These are phyloP conservation scores for Salix arbutifolia DNA, from an alignment of 345 rosid genomes.

Conservation along the genomic window DNA sequence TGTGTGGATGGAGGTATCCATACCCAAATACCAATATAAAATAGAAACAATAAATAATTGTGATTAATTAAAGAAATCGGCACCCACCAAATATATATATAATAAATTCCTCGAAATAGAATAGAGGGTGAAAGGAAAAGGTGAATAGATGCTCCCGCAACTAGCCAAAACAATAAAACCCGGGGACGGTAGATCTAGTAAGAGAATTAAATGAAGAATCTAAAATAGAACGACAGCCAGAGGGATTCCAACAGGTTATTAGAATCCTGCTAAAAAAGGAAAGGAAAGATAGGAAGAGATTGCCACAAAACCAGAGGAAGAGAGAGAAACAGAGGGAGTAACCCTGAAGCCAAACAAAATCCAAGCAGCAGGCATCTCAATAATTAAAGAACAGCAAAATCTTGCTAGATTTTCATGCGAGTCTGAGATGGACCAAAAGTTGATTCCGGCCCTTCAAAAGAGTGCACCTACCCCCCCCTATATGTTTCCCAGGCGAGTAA, in stretches of 20 bases:
- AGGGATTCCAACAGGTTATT: conserved; percentile 10
- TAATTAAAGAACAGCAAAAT: conserved; percentile 25
- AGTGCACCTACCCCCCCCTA: background rate
- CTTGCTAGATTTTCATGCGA: conserved; percentile 12
- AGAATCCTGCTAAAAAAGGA: conserved; percentile 25
- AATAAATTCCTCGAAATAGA: no score
- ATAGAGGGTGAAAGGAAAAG: background rate
- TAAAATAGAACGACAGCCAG: conserved; percentile 4
- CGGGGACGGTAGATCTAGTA: background rate
- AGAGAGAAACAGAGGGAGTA: background rate
- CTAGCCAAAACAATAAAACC: conserved; percentile 23
- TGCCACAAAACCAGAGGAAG: background rate
- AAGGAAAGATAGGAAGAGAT: background rate
- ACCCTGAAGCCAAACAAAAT: conserved; percentile 17
- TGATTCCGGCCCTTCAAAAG: background rate
- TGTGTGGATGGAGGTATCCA: background rate
- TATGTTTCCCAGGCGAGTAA: background rate
- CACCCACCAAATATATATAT: no score
- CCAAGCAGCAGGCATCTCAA: conserved; percentile 26
- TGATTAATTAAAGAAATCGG: no score
- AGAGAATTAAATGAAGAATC: background rate
- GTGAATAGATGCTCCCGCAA: conserved; percentile 2
- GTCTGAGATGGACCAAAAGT: background rate
- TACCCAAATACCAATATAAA: background rate
- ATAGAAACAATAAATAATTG: no score